Percentiles rank a stretch among this genome's conserved stretches.
phyloP scores from a whole-genome alignment of 306 rosid species.

The Cucumis cinereus region DNA sequence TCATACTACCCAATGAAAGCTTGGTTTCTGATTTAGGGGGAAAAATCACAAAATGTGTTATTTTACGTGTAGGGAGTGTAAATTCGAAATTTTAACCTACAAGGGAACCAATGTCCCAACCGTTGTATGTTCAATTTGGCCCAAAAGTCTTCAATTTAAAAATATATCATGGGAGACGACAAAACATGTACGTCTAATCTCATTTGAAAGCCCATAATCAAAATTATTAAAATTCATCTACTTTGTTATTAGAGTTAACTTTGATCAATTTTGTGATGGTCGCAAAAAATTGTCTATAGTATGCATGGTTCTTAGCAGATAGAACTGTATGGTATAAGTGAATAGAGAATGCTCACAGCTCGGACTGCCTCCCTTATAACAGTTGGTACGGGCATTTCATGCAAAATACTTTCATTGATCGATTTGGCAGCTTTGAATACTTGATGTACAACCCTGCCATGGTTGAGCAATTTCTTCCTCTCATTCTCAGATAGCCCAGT shows the following conservation, averaged over 20 bases:
- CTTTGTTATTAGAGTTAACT: not conserved
- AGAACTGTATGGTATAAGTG: not conserved
- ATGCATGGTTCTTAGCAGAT: not conserved
- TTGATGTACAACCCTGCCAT: conserved; percentile 61
- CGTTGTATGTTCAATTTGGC: not conserved
- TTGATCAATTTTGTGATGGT: not conserved
- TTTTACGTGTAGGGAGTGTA: not conserved
- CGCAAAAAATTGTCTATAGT: no score
- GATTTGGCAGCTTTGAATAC: conserved; percentile 84
- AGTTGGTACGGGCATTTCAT: conserved; percentile 75
- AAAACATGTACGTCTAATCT: not conserved
- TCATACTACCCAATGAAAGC: no score
- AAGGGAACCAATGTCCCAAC: not conserved
- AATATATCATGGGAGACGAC: not conserved
- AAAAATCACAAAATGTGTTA: not conserved
- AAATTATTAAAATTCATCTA: not conserved
- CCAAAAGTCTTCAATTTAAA: not conserved
- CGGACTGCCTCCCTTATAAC: conserved; percentile 53
- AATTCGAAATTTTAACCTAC: not conserved
- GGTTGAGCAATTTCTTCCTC: conserved; percentile 48
- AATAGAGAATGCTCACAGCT: conserved; percentile 41
- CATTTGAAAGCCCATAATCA: not conserved
- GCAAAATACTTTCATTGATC: conserved; percentile 68
- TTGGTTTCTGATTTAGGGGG: no score
- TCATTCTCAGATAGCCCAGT: conserved; percentile 60